A percentile compares a stretch with the other conserved stretches of the same genome.
These are phyloP conservation scores for Aechmea fasciata DNA, from an alignment of 176 grass and related monocot species.

Conservation along the genomic window DNA sequence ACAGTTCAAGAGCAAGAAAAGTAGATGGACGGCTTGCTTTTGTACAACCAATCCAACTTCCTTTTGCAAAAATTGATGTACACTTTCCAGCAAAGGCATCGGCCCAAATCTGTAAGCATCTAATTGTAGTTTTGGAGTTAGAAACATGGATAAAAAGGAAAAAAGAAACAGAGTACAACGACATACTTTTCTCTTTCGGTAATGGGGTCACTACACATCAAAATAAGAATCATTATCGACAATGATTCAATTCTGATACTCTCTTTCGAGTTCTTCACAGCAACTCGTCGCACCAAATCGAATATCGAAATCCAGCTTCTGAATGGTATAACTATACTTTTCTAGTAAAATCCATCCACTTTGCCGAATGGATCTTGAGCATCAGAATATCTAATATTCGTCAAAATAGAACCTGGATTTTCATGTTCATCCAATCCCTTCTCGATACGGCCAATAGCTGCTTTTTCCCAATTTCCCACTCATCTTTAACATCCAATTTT, in stretches of 20 bases:
- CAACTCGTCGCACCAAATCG: conserved; percentile 40
- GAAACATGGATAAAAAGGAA: conserved; percentile 19
- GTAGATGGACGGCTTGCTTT: conserved; percentile 66
- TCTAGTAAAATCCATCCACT: conserved; percentile 16
- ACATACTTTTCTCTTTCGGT: conserved; percentile 59
- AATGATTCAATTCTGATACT: conserved; percentile 46
- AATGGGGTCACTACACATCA: conserved; percentile 56
- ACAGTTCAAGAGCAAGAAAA: conserved; percentile 89
- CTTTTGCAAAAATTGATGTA: conserved; percentile 59
- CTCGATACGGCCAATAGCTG: background rate
- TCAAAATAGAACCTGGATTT: background rate
- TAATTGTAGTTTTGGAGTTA: conserved; percentile 2
- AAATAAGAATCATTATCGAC: conserved; percentile 70
- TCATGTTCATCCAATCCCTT: background rate
- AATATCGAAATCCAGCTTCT: conserved; percentile 53
- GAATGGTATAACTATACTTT: conserved; percentile 38
- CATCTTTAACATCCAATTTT: conserved; percentile 19
- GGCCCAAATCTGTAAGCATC: conserved; percentile 61
- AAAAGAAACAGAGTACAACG: conserved; percentile 4
- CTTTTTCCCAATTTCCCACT: conserved; percentile 18
- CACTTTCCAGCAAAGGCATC: conserved; percentile 42
- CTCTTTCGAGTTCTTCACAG: conserved; percentile 36
- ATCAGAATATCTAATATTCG: conserved; percentile 10
- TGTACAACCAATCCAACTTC: conserved; percentile 51
- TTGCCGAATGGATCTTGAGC: conserved; percentile 18